Conservation (phyloP, 2,329 filamentous ascomycete species). For the Claviceps africana region DNA sequence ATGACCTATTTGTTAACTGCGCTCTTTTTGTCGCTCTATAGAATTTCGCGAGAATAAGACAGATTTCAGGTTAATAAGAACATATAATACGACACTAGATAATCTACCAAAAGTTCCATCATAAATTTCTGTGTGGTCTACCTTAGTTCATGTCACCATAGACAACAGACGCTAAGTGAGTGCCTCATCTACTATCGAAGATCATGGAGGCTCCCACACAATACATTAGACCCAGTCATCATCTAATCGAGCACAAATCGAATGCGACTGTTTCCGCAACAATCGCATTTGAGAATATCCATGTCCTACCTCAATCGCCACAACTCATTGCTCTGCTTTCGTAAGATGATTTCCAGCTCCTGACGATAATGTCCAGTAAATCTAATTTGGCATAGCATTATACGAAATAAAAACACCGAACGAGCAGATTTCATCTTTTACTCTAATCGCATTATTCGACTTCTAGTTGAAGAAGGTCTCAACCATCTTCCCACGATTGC, state of each 20-base stretch:
- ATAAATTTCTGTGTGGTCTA: too few relatives aligned
- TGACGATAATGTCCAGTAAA: not conserved
- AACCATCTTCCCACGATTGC: constrained; percentile 90
- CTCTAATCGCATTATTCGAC: constrained; percentile 91
- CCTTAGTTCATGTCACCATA: too few relatives aligned
- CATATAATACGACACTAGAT: too few relatives aligned
- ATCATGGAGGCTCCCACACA: constrained; percentile 28
- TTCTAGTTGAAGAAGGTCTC: constrained; percentile 90
- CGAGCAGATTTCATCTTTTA: constrained; percentile 98
- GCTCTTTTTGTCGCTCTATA: too few relatives aligned
- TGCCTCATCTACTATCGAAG: not conserved
- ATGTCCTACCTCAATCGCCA: constrained; percentile 80
- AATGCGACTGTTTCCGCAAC: constrained; percentile 77
- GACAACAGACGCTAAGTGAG: not conserved
- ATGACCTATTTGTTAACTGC: too few relatives aligned
- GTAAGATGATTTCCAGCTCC: constrained; percentile 43
- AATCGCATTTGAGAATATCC: constrained; percentile 73
- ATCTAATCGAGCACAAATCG: constrained; percentile 62
- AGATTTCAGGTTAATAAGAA: too few relatives aligned
- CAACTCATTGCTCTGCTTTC: constrained; percentile 95
- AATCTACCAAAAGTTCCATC: too few relatives aligned
- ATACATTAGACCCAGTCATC: constrained; percentile 69
- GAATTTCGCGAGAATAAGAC: too few relatives aligned
- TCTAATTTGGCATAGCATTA: constrained; percentile 52
- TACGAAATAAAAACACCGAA: constrained; percentile 77